Percentiles rank a stretch among this genome's conserved stretches.
phyloP scores from a whole-genome alignment of 2,329 filamentous ascomycete genomes.

The Rhytidhysteron rufulum region DNA sequence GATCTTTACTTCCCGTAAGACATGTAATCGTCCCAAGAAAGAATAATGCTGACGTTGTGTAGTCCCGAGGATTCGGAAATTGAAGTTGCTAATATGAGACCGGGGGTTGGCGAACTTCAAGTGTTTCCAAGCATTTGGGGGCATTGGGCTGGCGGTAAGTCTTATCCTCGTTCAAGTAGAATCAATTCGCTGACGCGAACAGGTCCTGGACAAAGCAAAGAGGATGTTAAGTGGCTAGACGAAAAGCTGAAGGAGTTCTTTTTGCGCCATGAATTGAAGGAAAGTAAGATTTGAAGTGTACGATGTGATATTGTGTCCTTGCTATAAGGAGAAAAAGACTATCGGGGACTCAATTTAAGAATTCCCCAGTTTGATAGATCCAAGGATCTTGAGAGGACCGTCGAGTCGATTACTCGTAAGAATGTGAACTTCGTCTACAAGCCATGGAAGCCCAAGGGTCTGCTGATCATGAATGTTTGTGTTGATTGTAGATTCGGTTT shows the following conservation, averaged over 20 bases:
- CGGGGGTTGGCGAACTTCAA: conserved; percentile 53
- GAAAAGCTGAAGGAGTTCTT: conserved; percentile 54
- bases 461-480: neutral
- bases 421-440: conserved; percentile 23
- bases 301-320: conserved; percentile 1
- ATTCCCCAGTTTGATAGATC: conserved; percentile 3
- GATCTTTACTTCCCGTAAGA: conserved; percentile 75
- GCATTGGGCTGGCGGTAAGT: conserved; percentile 52
- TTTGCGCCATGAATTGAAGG: too few species aligned
- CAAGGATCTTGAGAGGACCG: conserved; percentile 22
- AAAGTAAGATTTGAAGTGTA: conserved; percentile 11
- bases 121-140: conserved; percentile 63
- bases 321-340: conserved; percentile 1
- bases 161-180: too few species aligned
- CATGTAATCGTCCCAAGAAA: neutral
- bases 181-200: conserved; percentile 11
- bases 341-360: neutral
- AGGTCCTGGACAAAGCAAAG: conserved; percentile 67
- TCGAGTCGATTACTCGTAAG: conserved; percentile 21
- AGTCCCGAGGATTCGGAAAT: conserved; percentile 73
- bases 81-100: conserved; percentile 62
- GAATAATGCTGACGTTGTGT: conserved; percentile 7
- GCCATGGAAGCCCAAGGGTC: conserved; percentile 15
- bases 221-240: conserved; percentile 71
- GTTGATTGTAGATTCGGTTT: neutral